A percentile compares a stretch with the other conserved stretches of the same genome.
Evolutionary conservation across 805 yeast genomes (phyloP).

Genomic region (Starmerella stigmatis): DNA sequence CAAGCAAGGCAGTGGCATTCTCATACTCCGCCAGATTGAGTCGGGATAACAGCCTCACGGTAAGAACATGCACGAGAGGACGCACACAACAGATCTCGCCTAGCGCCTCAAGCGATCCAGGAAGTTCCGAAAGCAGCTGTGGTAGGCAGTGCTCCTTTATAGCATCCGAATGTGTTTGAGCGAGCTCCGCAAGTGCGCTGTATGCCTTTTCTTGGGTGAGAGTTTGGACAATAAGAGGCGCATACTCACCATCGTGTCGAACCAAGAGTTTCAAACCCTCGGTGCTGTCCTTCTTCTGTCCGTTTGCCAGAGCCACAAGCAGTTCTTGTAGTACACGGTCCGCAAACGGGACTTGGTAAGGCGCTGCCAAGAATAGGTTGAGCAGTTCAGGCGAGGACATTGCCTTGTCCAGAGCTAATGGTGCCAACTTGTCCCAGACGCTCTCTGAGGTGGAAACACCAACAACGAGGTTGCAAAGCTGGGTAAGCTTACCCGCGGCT

Average conservation of each 20-base stretch:
- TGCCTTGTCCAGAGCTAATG: slow-evolving; percentile 35
- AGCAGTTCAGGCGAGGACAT: slow-evolving; percentile 4
- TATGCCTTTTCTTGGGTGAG: slow-evolving; percentile 38
- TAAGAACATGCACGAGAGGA: slow-evolving; percentile 33
- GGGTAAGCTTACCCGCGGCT: slow-evolving; percentile 43
- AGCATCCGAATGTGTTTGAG: slow-evolving; percentile 32
- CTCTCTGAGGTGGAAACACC: slow-evolving; percentile 10
- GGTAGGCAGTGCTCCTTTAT: slow-evolving; percentile 47
- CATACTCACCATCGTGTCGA: slow-evolving; percentile 10
- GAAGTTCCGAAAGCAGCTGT: slow-evolving; percentile 41
- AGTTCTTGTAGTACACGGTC: slow-evolving; percentile 59
- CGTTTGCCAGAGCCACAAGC: slow-evolving; percentile 54
- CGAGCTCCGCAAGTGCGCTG: slow-evolving; percentile 43
- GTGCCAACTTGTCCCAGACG: slow-evolving; percentile 31
- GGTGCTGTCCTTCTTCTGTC: slow-evolving; percentile 56
- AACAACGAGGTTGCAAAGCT: slow-evolving; percentile 11
- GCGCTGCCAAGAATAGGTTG: slow-evolving; percentile 6
- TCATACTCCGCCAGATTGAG: slow-evolving; percentile 13
- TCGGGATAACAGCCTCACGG: slow-evolving; percentile 33
- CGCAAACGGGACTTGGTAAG: slow-evolving; percentile 38
- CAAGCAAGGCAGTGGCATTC: slow-evolving; percentile 18
- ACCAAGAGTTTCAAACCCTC: slow-evolving; percentile 53
- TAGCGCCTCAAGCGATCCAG: slow-evolving; percentile 35
- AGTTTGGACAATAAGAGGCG: slow-evolving; percentile 18
- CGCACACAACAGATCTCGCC: slow-evolving; percentile 30